These are phyloP conservation scores for Pseudogymnoascus sp. DNA, from an alignment of 2,329 filamentous ascomycete species.

Conservation along the genomic window DNA sequence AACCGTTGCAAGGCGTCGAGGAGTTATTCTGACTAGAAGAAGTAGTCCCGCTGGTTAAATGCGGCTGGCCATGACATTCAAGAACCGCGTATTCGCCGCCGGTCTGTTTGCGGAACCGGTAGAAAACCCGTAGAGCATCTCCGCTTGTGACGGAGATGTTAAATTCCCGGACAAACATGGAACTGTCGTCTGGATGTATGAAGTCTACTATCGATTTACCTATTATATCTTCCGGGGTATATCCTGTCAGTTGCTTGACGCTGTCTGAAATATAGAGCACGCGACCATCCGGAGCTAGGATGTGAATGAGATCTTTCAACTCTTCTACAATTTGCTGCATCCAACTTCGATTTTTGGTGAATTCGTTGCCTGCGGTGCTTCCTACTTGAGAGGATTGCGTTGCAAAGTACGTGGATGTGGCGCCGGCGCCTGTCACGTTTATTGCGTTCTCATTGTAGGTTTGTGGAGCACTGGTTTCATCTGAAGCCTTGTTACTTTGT, in stretches of 20 bases:
- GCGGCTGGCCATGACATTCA: conserved; percentile 87
- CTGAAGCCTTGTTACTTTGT: not conserved
- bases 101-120: conserved; percentile 67
- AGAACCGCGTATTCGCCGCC: conserved; percentile 77
- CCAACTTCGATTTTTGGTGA: conserved; percentile 68
- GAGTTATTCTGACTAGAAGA: conserved; percentile 57
- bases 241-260: conserved; percentile 67
- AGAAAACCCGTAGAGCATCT: conserved; percentile 76
- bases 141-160: conserved; percentile 80
- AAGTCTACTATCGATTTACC: conserved; percentile 73
- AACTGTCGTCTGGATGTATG: conserved; percentile 78
- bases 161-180: conserved; percentile 78
- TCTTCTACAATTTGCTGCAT: conserved; percentile 83
- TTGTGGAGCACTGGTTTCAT: not conserved
- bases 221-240: conserved; percentile 60
- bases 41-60: conserved; percentile 65
- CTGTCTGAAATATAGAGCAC: conserved; percentile 84
- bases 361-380: conserved; percentile 55
- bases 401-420: conserved; percentile 26
- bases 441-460: conserved; percentile 18
- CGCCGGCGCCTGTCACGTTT: conserved; percentile 26
- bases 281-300: conserved; percentile 75
- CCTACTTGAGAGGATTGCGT: conserved; percentile 20
- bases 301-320: conserved; percentile 79
- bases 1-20: conserved; percentile 71